Evolutionary conservation across 139 green algal species (phyloP), one percentile per base, ranked within the genome.

Genomic region (Chlamydomonas applanata): DNA sequence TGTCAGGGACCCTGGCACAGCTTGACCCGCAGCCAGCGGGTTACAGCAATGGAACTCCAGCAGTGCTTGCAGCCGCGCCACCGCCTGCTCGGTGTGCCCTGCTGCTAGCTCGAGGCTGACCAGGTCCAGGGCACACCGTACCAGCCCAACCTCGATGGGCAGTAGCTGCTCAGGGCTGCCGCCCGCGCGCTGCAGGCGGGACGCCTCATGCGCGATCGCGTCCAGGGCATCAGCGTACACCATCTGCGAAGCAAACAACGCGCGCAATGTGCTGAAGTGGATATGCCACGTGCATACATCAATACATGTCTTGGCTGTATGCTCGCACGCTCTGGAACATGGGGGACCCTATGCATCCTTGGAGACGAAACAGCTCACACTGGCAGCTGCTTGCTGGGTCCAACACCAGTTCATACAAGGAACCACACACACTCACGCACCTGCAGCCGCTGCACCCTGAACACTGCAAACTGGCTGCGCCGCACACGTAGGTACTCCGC

Each of bases 41-140:
- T 80, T 64, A 60, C 91, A 94, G 59, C 82, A 85, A 63, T 89
- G 86, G 71, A 86, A 96, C 80, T 97, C 91, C 35, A 92, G 63
- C 60, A 86, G 46, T 11, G 85, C 90, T 66, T 90, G 85, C 13
- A 92, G 44, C 25, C 76, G 72, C 1, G 73, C 87, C 22, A 96
- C 66, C 2, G 74, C 90, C 24, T 52, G 73, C 79, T 96, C 90
- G 0, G 49, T 86, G 73, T 87, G 69, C 7, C 90, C 88, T 0
- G 79, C 72, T 25, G 85, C 66, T 56, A 93, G 54, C 59, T 89
- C 82, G 20, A 89, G 68, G 1, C 69, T 46, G 1, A 74, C 27
- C 2, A 79, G 74, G 24, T 85, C 76, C 60, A 87, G 33, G 29
- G 84, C 69, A 25, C 86, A 33, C 0, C 44, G 67, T 20, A 85